These are phyloP conservation scores for Yarrowia sp. DNA, from an alignment of 805 yeast species.

Conservation along the genomic window DNA sequence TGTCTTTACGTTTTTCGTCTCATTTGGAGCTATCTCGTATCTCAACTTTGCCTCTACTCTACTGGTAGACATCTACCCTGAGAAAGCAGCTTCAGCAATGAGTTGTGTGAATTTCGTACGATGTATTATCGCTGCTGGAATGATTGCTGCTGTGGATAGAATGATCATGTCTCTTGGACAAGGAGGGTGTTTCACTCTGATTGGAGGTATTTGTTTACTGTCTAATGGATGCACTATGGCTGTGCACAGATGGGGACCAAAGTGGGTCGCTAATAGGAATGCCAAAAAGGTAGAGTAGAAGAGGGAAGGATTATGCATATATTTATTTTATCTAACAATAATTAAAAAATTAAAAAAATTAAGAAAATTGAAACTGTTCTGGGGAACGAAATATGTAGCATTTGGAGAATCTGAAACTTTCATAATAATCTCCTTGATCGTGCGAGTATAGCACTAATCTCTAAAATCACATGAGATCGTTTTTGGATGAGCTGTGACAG, in stretches of 20 bases:
- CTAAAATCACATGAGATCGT: no score
- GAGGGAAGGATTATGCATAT: no score
- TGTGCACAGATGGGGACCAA: constrained; percentile 21
- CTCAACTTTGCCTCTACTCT: constrained; percentile 48
- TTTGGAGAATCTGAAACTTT: no score
- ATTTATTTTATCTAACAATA: no score
- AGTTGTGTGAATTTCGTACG: constrained; percentile 70
- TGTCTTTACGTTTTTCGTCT: constrained; percentile 55
- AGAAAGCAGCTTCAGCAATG: constrained; percentile 67
- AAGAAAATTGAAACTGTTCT: no score
- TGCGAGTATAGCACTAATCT: no score
- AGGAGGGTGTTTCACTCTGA: constrained; percentile 78
- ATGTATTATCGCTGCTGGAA: constrained; percentile 69
- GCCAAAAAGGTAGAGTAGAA: not conserved
- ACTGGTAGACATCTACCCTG: constrained; percentile 73
- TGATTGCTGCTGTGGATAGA: constrained; percentile 61
- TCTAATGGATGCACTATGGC: constrained; percentile 1
- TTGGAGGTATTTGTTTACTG: constrained; percentile 47
- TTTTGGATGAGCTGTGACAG: no score
- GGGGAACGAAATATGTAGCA: no score
- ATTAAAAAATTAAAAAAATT: no score
- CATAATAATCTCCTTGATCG: no score
- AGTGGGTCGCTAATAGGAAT: constrained; percentile 8
- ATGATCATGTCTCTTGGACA: constrained; percentile 58
- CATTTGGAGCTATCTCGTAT: constrained; percentile 53